phyloP scores from a whole-genome alignment of 139 green algal genomes.

The Microglena sp. region DNA sequence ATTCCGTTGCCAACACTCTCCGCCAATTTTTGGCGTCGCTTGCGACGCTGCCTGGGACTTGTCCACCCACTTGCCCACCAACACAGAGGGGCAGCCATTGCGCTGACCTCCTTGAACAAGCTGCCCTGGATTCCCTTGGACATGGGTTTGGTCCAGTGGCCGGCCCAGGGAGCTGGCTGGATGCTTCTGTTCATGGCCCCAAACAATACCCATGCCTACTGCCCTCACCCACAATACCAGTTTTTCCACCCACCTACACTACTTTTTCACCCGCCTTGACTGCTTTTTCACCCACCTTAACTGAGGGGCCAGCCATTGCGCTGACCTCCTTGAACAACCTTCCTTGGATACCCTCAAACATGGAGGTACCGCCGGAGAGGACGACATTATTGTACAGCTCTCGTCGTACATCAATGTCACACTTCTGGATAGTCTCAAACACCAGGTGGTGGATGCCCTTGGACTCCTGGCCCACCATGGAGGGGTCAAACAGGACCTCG shows the following conservation, averaged over 20 bases:
- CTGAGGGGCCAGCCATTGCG: neutral
- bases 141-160: no score
- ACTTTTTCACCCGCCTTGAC: no score
- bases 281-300: neutral
- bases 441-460: conserved; percentile 73
- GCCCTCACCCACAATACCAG: no score
- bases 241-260: no score
- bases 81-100: neutral
- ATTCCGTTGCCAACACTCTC: no score
- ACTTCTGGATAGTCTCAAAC: conserved; percentile 84
- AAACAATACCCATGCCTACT: no score
- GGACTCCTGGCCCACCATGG: conserved; percentile 33
- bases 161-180: no score
- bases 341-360: conserved; percentile 65
- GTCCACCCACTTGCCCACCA: no score
- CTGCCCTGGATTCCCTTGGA: conserved; percentile 51
- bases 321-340: conserved; percentile 2
- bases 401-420: conserved; percentile 87
- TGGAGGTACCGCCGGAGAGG: conserved; percentile 79
- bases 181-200: no score
- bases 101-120: neutral
- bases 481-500: conserved; percentile 86
- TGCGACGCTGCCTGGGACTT: no score
- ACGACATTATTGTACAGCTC: conserved; percentile 90
- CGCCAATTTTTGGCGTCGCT: no score